Percentiles rank a stretch among this genome's conserved stretches.
phyloP scores from a whole-genome alignment of 2,329 filamentous ascomycete genomes.

The Colletotrichum cordylinicola region DNA sequence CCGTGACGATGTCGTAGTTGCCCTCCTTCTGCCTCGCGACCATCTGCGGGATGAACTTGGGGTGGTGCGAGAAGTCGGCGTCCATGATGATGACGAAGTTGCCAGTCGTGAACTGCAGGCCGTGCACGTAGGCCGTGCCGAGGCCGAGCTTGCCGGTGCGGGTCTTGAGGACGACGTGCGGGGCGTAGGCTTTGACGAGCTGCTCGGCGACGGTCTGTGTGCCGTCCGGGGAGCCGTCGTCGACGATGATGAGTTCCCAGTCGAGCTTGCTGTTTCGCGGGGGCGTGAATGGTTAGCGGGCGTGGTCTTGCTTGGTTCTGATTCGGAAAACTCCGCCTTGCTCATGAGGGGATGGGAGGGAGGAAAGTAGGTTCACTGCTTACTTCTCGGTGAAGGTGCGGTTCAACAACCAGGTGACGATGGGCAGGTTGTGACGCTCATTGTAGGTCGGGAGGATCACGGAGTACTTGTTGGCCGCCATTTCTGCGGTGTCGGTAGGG shows the following conservation, averaged over 20 bases:
- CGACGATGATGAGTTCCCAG: slow-evolving; percentile 97
- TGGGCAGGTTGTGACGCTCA: slow-evolving; percentile 94
- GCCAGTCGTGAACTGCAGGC: slow-evolving; percentile 85
- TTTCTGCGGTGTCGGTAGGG: slow-evolving; percentile 33
- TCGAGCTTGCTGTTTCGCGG: slow-evolving; percentile 74
- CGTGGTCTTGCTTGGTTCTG: background rate
- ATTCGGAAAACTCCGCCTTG: background rate
- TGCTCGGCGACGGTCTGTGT: slow-evolving; percentile 91
- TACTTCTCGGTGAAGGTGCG: slow-evolving; percentile 90
- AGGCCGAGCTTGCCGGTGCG: slow-evolving; percentile 96
- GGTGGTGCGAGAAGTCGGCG: slow-evolving; percentile 98
- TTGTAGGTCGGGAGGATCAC: slow-evolving; percentile 99
- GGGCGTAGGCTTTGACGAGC: slow-evolving; percentile 83
- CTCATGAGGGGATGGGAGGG: background rate
- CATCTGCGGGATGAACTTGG: slow-evolving; percentile 98
- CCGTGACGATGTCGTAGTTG: slow-evolving; percentile 95
- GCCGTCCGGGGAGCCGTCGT: slow-evolving; percentile 96
- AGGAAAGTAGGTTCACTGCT: slow-evolving; percentile 29
- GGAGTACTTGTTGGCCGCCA: slow-evolving; percentile 79
- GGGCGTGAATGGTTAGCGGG: background rate
- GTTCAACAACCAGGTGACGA: slow-evolving; percentile 93
- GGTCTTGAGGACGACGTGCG: slow-evolving; percentile 82
- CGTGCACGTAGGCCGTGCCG: slow-evolving; percentile 95
- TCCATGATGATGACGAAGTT: slow-evolving; percentile 99
- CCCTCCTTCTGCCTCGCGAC: slow-evolving; percentile 77